Conservation (phyloP, 2,329 filamentous ascomycete species). For the Ophiosphaerella herpotricha region DNA sequence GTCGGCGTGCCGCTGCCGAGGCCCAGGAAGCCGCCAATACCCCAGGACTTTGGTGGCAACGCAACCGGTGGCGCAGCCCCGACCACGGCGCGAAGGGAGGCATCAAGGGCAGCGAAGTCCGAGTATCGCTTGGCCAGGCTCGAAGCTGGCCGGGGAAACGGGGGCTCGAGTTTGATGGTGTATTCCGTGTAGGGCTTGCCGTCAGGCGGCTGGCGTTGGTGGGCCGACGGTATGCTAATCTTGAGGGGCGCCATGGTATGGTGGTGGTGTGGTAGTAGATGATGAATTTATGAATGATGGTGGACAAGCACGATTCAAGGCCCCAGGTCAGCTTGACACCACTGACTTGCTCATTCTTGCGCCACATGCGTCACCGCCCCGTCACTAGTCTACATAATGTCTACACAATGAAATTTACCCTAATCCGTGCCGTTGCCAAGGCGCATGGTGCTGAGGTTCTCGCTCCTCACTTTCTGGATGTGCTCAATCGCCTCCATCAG, state of each 20-base stretch:
- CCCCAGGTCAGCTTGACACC: too few relatives aligned
- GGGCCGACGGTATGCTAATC: slow-evolving; percentile 55
- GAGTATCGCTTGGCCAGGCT: slow-evolving; percentile 82
- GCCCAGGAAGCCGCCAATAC: slow-evolving; percentile 58
- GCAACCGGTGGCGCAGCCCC: slow-evolving; percentile 68
- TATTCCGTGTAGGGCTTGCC: slow-evolving; percentile 75
- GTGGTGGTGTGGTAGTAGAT: too few relatives aligned
- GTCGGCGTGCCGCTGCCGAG: slow-evolving; percentile 64
- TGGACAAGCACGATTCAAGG: too few relatives aligned
- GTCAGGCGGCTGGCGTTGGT: slow-evolving; percentile 54
- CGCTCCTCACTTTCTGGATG: slow-evolving; percentile 41
- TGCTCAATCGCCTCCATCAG: slow-evolving; percentile 46
- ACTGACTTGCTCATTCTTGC: too few relatives aligned
- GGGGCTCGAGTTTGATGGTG: slow-evolving; percentile 76
- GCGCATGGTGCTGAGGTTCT: slow-evolving; percentile 38
- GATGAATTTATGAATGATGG: too few relatives aligned
- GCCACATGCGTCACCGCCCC: too few relatives aligned
- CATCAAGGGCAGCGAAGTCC: slow-evolving; percentile 73
- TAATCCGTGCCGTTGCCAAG: slow-evolving; percentile 33
- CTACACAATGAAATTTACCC: neutral
- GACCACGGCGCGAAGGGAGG: slow-evolving; percentile 62
- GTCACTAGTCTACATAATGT: neutral
- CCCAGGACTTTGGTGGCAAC: slow-evolving; percentile 75
- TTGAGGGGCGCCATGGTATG: slow-evolving; percentile 51
- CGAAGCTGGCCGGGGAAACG: slow-evolving; percentile 75